Evolutionary conservation across 192 early-diverging fungal species (phyloP).

Genomic region (Paraglomus occultum): DNA sequence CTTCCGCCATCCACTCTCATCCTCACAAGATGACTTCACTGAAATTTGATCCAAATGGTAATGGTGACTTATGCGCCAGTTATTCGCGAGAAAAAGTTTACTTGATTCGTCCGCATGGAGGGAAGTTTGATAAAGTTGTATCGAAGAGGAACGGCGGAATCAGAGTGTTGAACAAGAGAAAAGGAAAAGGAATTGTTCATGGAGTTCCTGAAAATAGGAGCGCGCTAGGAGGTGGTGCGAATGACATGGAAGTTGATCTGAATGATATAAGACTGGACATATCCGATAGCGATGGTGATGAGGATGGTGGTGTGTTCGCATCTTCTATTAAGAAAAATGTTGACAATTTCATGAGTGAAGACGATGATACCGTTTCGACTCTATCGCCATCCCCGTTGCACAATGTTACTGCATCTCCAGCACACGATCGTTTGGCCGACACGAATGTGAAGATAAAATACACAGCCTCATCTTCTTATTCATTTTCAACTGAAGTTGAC

Average conservation of each 20-base stretch:
- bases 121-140: background rate
- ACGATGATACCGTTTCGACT: background rate
- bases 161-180: slow-evolving; percentile 1
- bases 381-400: too few relatives aligned
- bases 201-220: background rate
- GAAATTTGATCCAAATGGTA: slow-evolving; percentile 41
- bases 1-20: slow-evolving; percentile 3
- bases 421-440: too few relatives aligned
- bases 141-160: slow-evolving; percentile 3
- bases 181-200: background rate
- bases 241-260: too few relatives aligned
- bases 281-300: too few relatives aligned
- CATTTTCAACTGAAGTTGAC: too few relatives aligned
- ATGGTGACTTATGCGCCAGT: slow-evolving; percentile 44
- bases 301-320: too few relatives aligned
- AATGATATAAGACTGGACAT: too few relatives aligned
- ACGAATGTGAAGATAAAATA: too few relatives aligned
- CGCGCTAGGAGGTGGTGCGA: background rate
- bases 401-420: too few relatives aligned
- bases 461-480: too few relatives aligned
- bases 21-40: slow-evolving; percentile 39
- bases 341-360: background rate
- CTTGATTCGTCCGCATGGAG: slow-evolving; percentile 35
- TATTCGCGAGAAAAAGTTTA: slow-evolving; percentile 39
- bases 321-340: background rate